Conservation (phyloP, 169 alveolate species). For the Babesia gibsoni region DNA sequence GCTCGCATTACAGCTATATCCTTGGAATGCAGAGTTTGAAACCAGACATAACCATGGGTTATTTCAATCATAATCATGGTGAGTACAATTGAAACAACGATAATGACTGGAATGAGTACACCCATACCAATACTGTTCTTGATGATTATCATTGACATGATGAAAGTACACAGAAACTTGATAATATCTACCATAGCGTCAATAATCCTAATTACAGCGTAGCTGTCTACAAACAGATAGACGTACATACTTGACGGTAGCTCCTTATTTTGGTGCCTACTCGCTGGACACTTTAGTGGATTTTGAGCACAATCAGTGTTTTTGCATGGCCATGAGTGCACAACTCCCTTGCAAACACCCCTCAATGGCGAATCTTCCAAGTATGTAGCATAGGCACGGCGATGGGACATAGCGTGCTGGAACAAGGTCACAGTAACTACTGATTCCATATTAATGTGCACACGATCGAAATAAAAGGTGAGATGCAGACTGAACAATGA, state of each 20-base stretch:
- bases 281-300: constrained; percentile 51
- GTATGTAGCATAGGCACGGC: constrained; percentile 10
- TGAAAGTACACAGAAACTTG: constrained; percentile 1
- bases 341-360: constrained; percentile 12
- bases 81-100: constrained; percentile 1
- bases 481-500: constrained; percentile 31
- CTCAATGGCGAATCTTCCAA: not conserved
- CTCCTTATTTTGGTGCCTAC: constrained; percentile 45
- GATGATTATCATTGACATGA: not conserved
- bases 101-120: not conserved
- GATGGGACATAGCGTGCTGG: constrained; percentile 55
- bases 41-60: constrained; percentile 14
- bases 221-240: constrained; percentile 31
- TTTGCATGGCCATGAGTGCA: constrained; percentile 38
- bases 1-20: constrained; percentile 30
- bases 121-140: not conserved
- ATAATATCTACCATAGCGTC: constrained; percentile 24
- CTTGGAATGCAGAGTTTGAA: constrained; percentile 30
- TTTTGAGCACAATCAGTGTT: constrained; percentile 26
- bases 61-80: constrained; percentile 31
- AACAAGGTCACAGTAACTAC: constrained; percentile 42
- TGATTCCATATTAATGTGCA: constrained; percentile 24
- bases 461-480: constrained; percentile 27
- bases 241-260: constrained; percentile 41
- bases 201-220: constrained; percentile 9